phyloP scores from a whole-genome alignment of 306 rosid species.

The Trifolium pratense region DNA sequence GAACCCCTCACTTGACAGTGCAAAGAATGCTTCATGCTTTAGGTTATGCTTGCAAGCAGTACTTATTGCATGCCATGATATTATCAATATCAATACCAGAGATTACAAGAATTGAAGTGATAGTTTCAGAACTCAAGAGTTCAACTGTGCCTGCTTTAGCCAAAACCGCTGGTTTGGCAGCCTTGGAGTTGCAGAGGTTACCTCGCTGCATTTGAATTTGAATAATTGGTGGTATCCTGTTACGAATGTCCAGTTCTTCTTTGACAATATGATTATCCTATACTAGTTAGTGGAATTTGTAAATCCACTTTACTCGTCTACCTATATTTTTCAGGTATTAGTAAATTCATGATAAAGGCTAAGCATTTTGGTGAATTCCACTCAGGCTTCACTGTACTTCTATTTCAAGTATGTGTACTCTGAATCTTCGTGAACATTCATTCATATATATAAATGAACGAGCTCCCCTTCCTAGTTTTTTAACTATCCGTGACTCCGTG shows the following conservation, averaged over 20 bases:
- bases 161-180: conserved; percentile 72
- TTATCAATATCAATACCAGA: conserved; percentile 78
- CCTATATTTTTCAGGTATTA: conserved; percentile 46
- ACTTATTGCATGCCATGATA: conserved; percentile 83
- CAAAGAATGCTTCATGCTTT: conserved; percentile 76
- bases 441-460: background rate
- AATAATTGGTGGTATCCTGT: conserved; percentile 42
- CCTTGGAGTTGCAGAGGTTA: conserved; percentile 86
- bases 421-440: conserved; percentile 38
- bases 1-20: conserved; percentile 57
- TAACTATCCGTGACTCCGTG: no score
- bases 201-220: conserved; percentile 82
- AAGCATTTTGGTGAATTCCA: conserved; percentile 49
- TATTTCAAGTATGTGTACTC: conserved; percentile 48
- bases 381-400: conserved; percentile 46
- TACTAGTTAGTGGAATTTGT: conserved; percentile 13
- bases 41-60: conserved; percentile 89
- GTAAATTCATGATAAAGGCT: conserved; percentile 31
- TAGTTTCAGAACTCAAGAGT: conserved; percentile 73
- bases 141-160: conserved; percentile 70
- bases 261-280: conserved; percentile 13
- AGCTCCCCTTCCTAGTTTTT: no score
- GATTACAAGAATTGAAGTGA: conserved; percentile 73
- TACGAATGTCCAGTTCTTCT: conserved; percentile 20
- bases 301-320: conserved; percentile 11